These are phyloP conservation scores for Kwoniella dejecticola DNA, from an alignment of 768 basidiomycete species.

Conservation along the genomic window DNA sequence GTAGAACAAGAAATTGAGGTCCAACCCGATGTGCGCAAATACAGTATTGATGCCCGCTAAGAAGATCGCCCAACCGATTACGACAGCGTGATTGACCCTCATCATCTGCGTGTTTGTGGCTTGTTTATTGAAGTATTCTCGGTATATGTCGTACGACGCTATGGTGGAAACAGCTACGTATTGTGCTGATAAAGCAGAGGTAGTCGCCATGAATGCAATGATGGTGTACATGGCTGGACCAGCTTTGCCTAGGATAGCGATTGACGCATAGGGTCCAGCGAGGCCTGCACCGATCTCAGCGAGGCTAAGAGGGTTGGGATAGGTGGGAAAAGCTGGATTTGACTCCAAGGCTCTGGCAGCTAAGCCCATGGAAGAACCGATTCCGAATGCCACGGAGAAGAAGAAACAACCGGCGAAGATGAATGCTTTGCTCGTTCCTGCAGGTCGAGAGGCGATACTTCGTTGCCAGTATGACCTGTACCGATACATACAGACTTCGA, in stretches of 20 bases:
- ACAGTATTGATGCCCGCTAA: constrained; percentile 12
- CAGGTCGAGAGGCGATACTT: constrained; percentile 11
- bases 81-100: constrained; percentile 10
- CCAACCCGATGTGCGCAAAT: constrained; percentile 12
- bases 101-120: constrained; percentile 16
- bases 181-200: constrained; percentile 16
- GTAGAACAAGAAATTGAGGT: constrained; percentile 22
- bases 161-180: constrained; percentile 12
- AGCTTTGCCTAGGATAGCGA: constrained; percentile 12
- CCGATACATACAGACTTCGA: not conserved
- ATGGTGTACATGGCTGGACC: constrained; percentile 21
- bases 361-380: constrained; percentile 17
- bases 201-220: constrained; percentile 20
- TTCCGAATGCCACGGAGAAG: constrained; percentile 14
- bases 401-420: constrained; percentile 21
- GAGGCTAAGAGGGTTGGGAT: constrained; percentile 7
- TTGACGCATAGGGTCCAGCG: constrained; percentile 9
- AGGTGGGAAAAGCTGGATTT: constrained; percentile 11
- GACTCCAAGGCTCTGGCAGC: constrained; percentile 10
- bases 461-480: constrained; percentile 16
- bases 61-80: constrained; percentile 15
- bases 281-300: constrained; percentile 16
- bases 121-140: constrained; percentile 15
- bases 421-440: constrained; percentile 13
- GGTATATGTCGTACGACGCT: constrained; percentile 13